Conservation (phyloP, 208 protist genomes). For the Acanthamoeba castellanii region DNA sequence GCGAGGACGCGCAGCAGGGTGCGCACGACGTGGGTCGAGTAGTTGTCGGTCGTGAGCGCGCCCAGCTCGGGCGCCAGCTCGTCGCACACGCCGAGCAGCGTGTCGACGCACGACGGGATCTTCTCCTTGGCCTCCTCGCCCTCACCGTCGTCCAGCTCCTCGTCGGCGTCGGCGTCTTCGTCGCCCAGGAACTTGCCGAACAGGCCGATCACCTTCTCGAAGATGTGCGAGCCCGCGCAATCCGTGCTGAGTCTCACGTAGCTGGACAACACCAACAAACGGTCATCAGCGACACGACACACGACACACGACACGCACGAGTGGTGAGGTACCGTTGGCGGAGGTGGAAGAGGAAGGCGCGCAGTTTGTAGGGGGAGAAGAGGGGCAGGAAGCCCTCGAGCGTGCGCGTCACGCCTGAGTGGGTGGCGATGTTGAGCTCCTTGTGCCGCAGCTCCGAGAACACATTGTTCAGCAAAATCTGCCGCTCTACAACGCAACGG, state of each 20-base stretch:
- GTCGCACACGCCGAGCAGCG: not conserved
- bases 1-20: not conserved
- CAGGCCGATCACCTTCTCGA: conserved; percentile 10
- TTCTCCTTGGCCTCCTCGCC: not conserved
- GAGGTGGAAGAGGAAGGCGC: conserved; percentile 7
- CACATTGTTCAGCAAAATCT: conserved; percentile 44
- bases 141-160: not conserved
- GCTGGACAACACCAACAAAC: not conserved
- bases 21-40: conserved; percentile 11
- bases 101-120: not conserved
- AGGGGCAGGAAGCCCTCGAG: conserved; percentile 1
- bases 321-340: not conserved
- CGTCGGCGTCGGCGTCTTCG: not conserved
- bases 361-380: not conserved
- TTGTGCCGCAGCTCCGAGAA: conserved; percentile 49
- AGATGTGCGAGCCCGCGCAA: not conserved
- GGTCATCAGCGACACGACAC: not conserved
- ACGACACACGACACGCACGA: not conserved
- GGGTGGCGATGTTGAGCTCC: conserved; percentile 34
- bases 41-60: conserved; percentile 2
- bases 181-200: not conserved
- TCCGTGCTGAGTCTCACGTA: not conserved
- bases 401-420: not conserved
- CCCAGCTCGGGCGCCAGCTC: not conserved
- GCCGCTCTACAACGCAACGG: not conserved